Evolutionary conservation across 2,329 filamentous ascomycete species (phyloP), one percentile per base, ranked within the genome.

Genomic region (Hypoxylon sp.): DNA sequence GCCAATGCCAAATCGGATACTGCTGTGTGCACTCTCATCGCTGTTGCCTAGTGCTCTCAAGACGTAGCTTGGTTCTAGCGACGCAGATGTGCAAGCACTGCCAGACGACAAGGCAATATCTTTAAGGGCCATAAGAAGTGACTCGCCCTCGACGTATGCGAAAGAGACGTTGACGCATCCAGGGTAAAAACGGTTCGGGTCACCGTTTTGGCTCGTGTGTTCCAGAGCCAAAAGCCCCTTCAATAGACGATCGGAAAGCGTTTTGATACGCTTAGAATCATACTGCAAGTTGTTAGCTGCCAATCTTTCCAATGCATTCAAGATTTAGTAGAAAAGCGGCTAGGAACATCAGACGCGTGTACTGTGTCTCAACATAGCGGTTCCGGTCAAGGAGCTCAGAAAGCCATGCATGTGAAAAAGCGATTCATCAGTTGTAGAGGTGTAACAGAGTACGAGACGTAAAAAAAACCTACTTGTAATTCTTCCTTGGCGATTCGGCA

Each of bases 161-260:
- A 99, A 99, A 0, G 94, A 99, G 7, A 99, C 89, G 71, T 99
- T 99, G 55, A 99, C 93, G 65, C 94, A 99, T 57, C 94, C 94
- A 2, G 94, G 91, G 70, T 99, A 99, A 72, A 95, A 95, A 42
- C 84, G 81, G 3, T 88, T 74, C 2, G 86, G 80, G 63, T 94
- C 91, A 40, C 94, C 94, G 67, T 99, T 99, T 63, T 96, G 86
- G 6, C 81, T 83, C 2, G 94, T 96, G 74, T 99, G 94, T 71
- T 97, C 94, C 77, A 99, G 83, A 4, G 90, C 74, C 13, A 99
- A 78, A 2, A 99, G 86, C 2, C 91, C 92, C 12, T 89, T 84
- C 29, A 90, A 79, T 17, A 99, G 81, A 43, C 89, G 87, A 68
- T 96, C 89, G 7, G 94, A 97, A 6, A 99, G 83, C 17, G 75